Conservation (phyloP, 1,284 basidiomycete species). For the Rhodotorula mucilaginosa region DNA sequence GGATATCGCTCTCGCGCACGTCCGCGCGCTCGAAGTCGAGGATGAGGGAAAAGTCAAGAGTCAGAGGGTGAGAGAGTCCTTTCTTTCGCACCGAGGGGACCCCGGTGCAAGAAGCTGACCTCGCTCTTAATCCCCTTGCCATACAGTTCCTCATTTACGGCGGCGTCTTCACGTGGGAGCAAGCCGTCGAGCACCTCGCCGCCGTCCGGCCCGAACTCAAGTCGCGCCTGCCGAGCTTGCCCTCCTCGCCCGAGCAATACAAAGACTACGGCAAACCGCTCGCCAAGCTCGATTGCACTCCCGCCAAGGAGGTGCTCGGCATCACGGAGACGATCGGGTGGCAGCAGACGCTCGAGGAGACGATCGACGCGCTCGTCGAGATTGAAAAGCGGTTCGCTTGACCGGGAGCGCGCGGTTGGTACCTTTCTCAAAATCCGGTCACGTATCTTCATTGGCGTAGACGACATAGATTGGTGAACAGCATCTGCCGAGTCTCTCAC, state of each 20-base stretch:
- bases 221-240: constrained; percentile 31
- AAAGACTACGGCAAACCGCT: constrained; percentile 22
- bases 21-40: constrained; percentile 41
- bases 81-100: too few species aligned
- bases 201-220: constrained; percentile 18
- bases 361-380: constrained; percentile 33
- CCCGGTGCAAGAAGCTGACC: background rate
- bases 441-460: too few species aligned
- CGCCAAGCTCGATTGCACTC: constrained; percentile 29
- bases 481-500: too few species aligned
- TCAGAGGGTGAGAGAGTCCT: constrained; percentile 12
- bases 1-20: constrained; percentile 46
- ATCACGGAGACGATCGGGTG: constrained; percentile 23
- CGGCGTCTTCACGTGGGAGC: constrained; percentile 40
- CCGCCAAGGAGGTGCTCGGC: constrained; percentile 24
- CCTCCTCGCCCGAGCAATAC: constrained; percentile 5
- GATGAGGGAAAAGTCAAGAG: constrained; percentile 36
- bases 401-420: too few species aligned
- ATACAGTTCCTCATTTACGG: constrained; percentile 35
- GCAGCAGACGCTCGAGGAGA: constrained; percentile 25
- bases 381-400: constrained; percentile 29
- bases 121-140: too few species aligned
- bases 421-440: too few species aligned
- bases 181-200: constrained; percentile 28
- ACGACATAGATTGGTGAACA: too few species aligned